Evolutionary conservation across 164 flowering plant genomes (phyloP), one percentile per base, ranked within the genome.

Genomic region (Chimonanthus salicifolius): DNA sequence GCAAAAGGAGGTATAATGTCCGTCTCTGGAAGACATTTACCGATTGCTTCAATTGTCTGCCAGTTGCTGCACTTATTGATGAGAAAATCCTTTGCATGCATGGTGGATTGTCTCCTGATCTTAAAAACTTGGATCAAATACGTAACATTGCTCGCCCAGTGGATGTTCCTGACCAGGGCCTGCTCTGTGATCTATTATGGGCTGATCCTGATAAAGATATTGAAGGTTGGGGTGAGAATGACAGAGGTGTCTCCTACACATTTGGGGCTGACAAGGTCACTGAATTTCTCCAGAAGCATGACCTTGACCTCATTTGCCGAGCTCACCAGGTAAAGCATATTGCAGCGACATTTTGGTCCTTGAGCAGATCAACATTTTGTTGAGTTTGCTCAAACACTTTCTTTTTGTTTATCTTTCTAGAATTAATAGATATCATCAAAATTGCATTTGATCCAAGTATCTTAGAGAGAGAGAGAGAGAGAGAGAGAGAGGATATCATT

Each of bases 41-140:
- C 18, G 90, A 84, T 4, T 87, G 90, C 84, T 87, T 87, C 72
- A 86, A 87, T 62, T 84, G 87, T 73, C 75, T 88, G 33, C 92
- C 89, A 44, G 87, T 87, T 74, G 88, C 89, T 70, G 91, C 89
- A 62, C 83, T 88, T 63, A 78, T 88, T 76, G 89, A 88, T 74
- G 89, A 88, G 43, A 88, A 87, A 77, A 86, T 87, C 45, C 81
- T 86, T 7, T 87, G 92, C 76, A 85, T 87, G 89, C 92, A 88
- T 71, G 92, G 92, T 6, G 92, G 92, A 20, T 71, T 88, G 48
- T 88, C 92, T 49, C 90, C 92, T 54, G 87, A 88, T 6, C 73
- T 88, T 71, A 77, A 83, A 44, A 83, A 73, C 77, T 72, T 88
- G 80, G 89, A 88, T 77, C 90, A 87, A 70, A 88, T 88, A 51